These are phyloP conservation scores for Pochonia chlamydosporia DNA, from an alignment of 2,329 filamentous ascomycete species.

Conservation along the genomic window DNA sequence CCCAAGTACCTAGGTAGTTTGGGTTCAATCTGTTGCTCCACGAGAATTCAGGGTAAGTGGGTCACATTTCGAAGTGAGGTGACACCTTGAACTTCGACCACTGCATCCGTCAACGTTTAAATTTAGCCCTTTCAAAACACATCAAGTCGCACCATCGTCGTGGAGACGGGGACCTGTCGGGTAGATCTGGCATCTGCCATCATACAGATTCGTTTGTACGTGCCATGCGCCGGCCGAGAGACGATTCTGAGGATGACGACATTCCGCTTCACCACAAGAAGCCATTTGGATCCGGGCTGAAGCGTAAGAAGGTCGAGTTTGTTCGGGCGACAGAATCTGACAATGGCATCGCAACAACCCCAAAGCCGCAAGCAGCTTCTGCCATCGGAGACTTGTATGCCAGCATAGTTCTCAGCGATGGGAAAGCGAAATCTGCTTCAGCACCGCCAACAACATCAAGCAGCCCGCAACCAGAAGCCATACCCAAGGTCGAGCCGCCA, in stretches of 20 bases:
- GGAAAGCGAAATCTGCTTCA: slow-evolving; percentile 9
- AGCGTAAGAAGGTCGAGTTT: slow-evolving; percentile 49
- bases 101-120: no score
- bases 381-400: slow-evolving; percentile 57
- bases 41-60: no score
- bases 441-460: slow-evolving; percentile 13
- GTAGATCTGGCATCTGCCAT: neutral
- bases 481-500: slow-evolving; percentile 3
- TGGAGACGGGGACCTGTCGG: neutral
- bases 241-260: slow-evolving; percentile 26
- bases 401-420: slow-evolving; percentile 55
- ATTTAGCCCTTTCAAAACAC: neutral
- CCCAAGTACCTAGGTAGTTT: no score
- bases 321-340: slow-evolving; percentile 45
- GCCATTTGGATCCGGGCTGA: slow-evolving; percentile 51
- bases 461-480: slow-evolving; percentile 3
- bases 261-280: slow-evolving; percentile 47
- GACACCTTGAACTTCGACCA: no score
- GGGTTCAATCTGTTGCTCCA: no score
- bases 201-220: neutral
- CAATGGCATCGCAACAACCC: slow-evolving; percentile 19
- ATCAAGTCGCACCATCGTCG: neutral
- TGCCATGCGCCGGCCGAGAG: slow-evolving; percentile 21
- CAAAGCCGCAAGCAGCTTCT: slow-evolving; percentile 13
- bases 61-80: no score